Base-by-base conservation (phyloP, 2,329 filamentous ascomycete species). In the Coniella lustricola region DNA sequence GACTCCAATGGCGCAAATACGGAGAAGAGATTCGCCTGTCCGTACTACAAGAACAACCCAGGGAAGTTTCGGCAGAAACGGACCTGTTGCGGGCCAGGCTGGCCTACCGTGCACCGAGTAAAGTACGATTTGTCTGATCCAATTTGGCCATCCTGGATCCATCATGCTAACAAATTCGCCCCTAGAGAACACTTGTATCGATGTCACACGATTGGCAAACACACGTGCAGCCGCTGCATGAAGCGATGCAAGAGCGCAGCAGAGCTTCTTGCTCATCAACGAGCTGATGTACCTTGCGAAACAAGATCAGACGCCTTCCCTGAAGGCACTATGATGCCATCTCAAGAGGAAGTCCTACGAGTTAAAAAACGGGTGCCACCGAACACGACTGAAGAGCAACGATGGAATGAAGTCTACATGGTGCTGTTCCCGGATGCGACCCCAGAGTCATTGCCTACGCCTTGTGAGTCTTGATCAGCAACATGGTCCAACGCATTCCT, bases 41-140 rank as follows among this genome's bases (percentile, higher is more conserved):
- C 52, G 39, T 54, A 50, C 22, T 54, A 54, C 34, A 54, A 54
- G 17, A 54, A 50, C 33, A 53, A 54, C 31, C 50, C 50, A 12
- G 43, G 36, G 3, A 50, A 50, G 22, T 54, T 52, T 20, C 50
- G 52, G 14, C 50, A 54, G 17, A 49, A 53, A 31, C 46, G 50
- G 31, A 54, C 50, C 9, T 54, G 52, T 37, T 52, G 52, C n/a
- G 52, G 52, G 4, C 52, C 52, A 17, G 52, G 52, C 13, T 54
- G 52, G 52, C 52, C 50, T 3, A 52, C 50, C 12, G 50, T 54
- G 9, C 52, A 54, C 36, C 34, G 52, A 16, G 50, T 54, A 4
- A 54, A 54, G 48, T 46, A 46, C 16, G 29, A n/a, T n/a, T 29
- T 29, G 10, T 29, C 25, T 29, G 5, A 29, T 10, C 25, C 21